Percentiles rank a stretch among this genome's conserved stretches.
phyloP scores from a whole-genome alignment of 73 alveolate species.

The Paramecium biaurelia region DNA sequence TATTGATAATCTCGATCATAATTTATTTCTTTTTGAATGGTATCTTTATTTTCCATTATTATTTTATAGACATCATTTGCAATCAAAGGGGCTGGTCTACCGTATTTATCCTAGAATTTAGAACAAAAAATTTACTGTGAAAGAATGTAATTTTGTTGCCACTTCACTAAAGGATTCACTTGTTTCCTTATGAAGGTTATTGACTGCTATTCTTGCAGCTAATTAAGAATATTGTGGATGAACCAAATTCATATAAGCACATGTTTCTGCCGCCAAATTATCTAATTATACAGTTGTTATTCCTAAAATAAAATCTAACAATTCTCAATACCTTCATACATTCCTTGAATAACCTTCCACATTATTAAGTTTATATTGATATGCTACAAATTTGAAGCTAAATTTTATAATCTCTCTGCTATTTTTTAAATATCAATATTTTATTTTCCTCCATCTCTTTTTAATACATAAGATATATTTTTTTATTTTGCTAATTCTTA shows the following conservation, averaged over 20 bases:
- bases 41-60: conserved; percentile 80
- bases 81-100: conserved; percentile 76
- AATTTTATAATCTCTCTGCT: conserved; percentile 11
- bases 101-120: conserved; percentile 60
- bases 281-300: conserved; percentile 88
- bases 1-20: conserved; percentile 85
- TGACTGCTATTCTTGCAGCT: conserved; percentile 95
- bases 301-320: conserved; percentile 60
- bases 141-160: conserved; percentile 54
- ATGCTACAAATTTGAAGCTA: not conserved
- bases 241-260: conserved; percentile 79
- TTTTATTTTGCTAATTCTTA: not conserved
- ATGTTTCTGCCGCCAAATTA: conserved; percentile 91
- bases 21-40: conserved; percentile 73
- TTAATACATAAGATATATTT: conserved; percentile 18
- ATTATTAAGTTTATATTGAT: conserved; percentile 35
- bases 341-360: conserved; percentile 47
- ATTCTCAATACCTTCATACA: conserved; percentile 39
- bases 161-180: conserved; percentile 74
- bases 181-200: conserved; percentile 92
- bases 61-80: conserved; percentile 79
- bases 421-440: not conserved
- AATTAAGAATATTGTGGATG: conserved; percentile 93
- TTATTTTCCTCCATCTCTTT: conserved; percentile 50
- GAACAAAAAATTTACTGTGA: not conserved